Evolutionary conservation across 768 basidiomycete species (phyloP).

Genomic region (Lactarius hengduanensis): DNA sequence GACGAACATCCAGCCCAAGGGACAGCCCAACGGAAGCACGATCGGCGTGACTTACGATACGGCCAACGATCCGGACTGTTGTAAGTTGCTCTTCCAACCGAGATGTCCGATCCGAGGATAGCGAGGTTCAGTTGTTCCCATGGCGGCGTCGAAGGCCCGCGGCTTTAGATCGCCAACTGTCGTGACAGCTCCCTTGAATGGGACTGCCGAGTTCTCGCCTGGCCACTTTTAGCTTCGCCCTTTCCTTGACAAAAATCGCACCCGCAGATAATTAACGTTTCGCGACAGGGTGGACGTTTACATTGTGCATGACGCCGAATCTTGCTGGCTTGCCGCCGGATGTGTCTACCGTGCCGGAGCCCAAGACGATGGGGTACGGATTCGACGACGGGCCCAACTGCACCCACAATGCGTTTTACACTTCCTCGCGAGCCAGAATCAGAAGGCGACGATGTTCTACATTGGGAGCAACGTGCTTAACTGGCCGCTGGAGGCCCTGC

Average conservation of each 20-base stretch:
- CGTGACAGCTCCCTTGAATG: neutral
- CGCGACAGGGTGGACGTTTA: slow-evolving; percentile 42
- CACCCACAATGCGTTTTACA: slow-evolving; percentile 61
- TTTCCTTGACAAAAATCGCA: neutral
- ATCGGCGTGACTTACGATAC: slow-evolving; percentile 19
- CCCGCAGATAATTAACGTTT: neutral
- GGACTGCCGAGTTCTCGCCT: neutral
- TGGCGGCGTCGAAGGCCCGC: neutral
- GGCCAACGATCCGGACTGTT: slow-evolving; percentile 25
- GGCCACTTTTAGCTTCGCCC: neutral
- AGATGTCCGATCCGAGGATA: neutral
- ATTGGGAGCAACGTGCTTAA: slow-evolving; percentile 58
- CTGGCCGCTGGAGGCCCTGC: slow-evolving; percentile 56
- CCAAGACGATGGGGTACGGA: slow-evolving; percentile 54
- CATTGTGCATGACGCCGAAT: slow-evolving; percentile 50
- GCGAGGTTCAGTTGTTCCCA: neutral
- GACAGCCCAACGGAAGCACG: slow-evolving; percentile 7
- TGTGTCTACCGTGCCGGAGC: slow-evolving; percentile 51
- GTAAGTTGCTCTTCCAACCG: slow-evolving; percentile 12
- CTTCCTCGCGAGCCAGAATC: slow-evolving; percentile 49
- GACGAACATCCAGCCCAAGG: slow-evolving; percentile 44
- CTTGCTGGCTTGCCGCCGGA: slow-evolving; percentile 44
- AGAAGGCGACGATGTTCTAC: slow-evolving; percentile 65
- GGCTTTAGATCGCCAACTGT: neutral
- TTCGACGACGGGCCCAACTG: slow-evolving; percentile 70